A percentile compares a stretch with the other conserved stretches of the same genome.
These are phyloP conservation scores for Globisporangium lucens DNA, from an alignment of 352 stramenopile species.

Conservation along the genomic window DNA sequence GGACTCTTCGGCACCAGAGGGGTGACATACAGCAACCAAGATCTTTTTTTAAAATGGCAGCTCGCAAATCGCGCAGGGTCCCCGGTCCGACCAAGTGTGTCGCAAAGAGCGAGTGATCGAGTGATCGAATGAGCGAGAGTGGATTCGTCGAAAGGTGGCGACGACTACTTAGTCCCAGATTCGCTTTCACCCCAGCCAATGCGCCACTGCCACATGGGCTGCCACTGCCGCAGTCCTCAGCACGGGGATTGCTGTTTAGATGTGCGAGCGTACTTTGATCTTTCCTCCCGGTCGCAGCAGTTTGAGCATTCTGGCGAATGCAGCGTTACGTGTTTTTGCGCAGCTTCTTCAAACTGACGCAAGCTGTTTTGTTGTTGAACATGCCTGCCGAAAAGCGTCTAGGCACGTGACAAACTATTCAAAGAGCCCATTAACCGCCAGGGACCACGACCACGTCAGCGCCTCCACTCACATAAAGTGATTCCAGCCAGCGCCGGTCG, in stretches of 20 bases:
- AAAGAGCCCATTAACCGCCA: too few relatives aligned
- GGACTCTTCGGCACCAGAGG: not conserved
- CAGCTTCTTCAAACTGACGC: not conserved
- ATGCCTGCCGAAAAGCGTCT: too few relatives aligned
- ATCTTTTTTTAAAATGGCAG: not conserved
- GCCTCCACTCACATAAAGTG: too few relatives aligned
- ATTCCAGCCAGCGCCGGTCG: too few relatives aligned
- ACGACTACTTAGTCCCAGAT: not conserved
- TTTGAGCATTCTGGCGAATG: not conserved
- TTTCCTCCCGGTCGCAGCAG: not conserved
- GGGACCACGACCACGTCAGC: too few relatives aligned
- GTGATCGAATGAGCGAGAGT: too few relatives aligned
- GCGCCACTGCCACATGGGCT: not conserved
- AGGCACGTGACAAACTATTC: too few relatives aligned
- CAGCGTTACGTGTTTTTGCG: conserved; percentile 1
- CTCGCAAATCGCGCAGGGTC: not conserved
- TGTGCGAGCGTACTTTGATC: not conserved
- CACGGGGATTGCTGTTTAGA: not conserved
- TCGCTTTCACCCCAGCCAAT: not conserved
- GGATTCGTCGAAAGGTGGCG: not conserved
- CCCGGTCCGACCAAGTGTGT: not conserved
- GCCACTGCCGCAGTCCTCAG: not conserved
- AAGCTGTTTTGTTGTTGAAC: not conserved
- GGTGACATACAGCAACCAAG: not conserved
- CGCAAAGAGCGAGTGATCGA: not conserved